Conservation (phyloP, 1,284 basidiomycete species). For the Malassezia psittaci region DNA sequence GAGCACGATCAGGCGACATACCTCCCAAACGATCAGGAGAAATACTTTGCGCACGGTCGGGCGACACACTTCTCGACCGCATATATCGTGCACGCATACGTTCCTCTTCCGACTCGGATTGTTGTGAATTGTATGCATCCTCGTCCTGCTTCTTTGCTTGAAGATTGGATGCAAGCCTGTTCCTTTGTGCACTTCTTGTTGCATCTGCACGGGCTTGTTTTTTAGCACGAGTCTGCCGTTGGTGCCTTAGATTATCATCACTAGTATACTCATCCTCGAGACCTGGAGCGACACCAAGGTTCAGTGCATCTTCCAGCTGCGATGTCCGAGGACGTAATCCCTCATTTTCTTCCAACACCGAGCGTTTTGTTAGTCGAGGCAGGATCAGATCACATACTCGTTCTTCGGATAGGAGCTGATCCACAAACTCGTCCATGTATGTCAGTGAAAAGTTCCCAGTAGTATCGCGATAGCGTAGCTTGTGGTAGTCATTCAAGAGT, state of each 20-base stretch:
- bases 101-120: constrained; percentile 14
- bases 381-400: constrained; percentile 93
- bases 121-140: constrained; percentile 10
- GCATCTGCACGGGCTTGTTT: constrained; percentile 7
- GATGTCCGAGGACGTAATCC: constrained; percentile 60
- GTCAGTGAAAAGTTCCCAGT: constrained; percentile 60
- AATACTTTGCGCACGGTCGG: neutral
- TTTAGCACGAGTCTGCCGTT: neutral
- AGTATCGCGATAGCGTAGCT: constrained; percentile 69
- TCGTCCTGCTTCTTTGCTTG: neutral
- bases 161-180: neutral
- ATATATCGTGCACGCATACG: constrained; percentile 6
- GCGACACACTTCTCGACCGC: constrained; percentile 9
- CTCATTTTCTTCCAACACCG: constrained; percentile 78
- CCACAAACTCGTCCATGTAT: constrained; percentile 84
- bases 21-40: neutral
- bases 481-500: constrained; percentile 81
- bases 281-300: constrained; percentile 18
- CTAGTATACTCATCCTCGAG: constrained; percentile 1
- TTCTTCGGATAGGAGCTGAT: constrained; percentile 73
- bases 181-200: neutral
- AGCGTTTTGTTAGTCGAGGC: constrained; percentile 74
- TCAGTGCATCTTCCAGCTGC: constrained; percentile 68
- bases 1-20: neutral
- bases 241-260: constrained; percentile 10